Base-by-base conservation (phyloP, 2,329 filamentous ascomycete species). In the Arachnomyces sp. region DNA sequence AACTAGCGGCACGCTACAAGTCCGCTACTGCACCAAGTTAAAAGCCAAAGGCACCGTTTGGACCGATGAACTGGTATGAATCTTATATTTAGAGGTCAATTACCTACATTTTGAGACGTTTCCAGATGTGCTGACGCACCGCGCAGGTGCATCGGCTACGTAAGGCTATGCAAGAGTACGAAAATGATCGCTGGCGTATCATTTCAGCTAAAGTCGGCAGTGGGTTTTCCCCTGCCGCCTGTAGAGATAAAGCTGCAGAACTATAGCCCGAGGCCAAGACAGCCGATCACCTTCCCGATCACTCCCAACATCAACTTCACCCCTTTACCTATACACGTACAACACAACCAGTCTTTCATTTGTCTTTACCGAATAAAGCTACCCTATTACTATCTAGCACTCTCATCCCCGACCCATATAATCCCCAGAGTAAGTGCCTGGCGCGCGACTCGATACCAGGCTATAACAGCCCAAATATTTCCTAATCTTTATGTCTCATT, bases 21-120 rank as follows among this genome's bases (percentile, higher is more conserved):
- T 95, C 40, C 81, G 89, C 28, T 95, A 95, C 61, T 95, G 89
- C 60, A 94, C 88, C 32, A 94, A 94, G 65, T 70, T 94, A 38
- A 94, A 94, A 66, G 88, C 87, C 11, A 94, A 94, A 69, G 89
- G 84, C 30, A 93, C 85, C 9, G 79, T 87, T 55, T 95, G 89
- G 89, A 93, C 84, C 37, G 86, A 93, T 49, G 88, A 94, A 58
- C 92, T 85, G 71, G 89, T 94, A 72, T 40, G 53, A 40, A 34
- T 34, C 28, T 13, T n/a, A 15, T 2, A 34, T 13, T n/a, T 17
- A 18, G 13, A n/a, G 12, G 18, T n/a, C 8, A 14, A 15, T 8
- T 16, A 29, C 51, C 50, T 42, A 48, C 43, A 48, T 25, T 30
- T 18, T 12, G 13, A 40, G 20, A 25, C 5, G 20, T 25, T 25